Conservation (phyloP, 441 rosid species). For the Aquilaria agallochum region DNA sequence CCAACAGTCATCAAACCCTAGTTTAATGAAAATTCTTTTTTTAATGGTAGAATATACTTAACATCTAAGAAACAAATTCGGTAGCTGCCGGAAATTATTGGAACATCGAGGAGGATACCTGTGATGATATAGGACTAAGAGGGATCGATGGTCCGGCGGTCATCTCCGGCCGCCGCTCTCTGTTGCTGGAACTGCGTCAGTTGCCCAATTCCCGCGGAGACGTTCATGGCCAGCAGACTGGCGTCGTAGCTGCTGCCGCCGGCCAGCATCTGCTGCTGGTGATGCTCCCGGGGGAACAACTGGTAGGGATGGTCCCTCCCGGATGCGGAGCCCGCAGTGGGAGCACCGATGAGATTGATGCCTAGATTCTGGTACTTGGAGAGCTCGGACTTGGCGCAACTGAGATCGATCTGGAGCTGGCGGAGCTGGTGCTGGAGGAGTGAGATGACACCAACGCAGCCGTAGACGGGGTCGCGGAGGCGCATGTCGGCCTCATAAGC, state of each 20-base stretch:
- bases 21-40: too few species aligned
- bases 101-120: constrained; percentile 11
- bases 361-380: constrained; percentile 77
- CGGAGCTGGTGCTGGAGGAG: constrained; percentile 75
- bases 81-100: too few species aligned
- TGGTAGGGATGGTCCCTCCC: constrained; percentile 53
- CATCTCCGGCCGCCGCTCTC: constrained; percentile 68
- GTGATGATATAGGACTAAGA: constrained; percentile 43
- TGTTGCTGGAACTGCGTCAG: constrained; percentile 76
- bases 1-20: too few species aligned
- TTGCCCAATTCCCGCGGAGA: constrained; percentile 57
- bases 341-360: constrained; percentile 46
- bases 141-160: constrained; percentile 71
- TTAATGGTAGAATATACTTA: too few species aligned
- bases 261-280: constrained; percentile 57
- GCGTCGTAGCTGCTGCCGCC: constrained; percentile 50
- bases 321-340: constrained; percentile 16
- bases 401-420: constrained; percentile 77
- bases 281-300: constrained; percentile 63
- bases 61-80: too few species aligned
- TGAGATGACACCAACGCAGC: constrained; percentile 74
- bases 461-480: constrained; percentile 69
- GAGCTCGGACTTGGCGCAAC: constrained; percentile 86
- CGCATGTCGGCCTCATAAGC: constrained; percentile 83
- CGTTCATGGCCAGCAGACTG: constrained; percentile 62